These are phyloP conservation scores for Schoenoplectus tabernaemontani DNA, from an alignment of 202 grass and related monocot genomes.

Conservation along the genomic window DNA sequence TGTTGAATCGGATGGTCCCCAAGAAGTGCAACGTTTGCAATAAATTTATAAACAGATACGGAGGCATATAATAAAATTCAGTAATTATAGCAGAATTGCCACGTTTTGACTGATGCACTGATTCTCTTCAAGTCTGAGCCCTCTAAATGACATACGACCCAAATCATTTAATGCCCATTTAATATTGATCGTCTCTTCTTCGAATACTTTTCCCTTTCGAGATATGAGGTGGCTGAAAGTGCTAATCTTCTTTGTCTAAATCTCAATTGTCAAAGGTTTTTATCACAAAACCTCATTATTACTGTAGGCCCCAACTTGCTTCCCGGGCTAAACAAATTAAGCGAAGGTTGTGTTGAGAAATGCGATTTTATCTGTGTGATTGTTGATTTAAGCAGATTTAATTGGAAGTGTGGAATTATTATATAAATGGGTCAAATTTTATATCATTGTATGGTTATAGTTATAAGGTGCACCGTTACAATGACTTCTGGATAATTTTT, in stretches of 20 bases:
- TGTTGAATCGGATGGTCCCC: too few relatives aligned
- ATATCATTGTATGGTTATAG: background rate
- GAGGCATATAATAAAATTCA: background rate
- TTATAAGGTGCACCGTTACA: background rate
- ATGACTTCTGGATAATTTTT: too few relatives aligned
- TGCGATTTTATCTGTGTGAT: background rate
- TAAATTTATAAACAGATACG: too few relatives aligned
- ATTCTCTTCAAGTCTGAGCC: background rate
- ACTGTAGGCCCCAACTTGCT: constrained; percentile 12
- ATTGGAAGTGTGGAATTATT: background rate
- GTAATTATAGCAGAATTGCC: background rate
- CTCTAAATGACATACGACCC: background rate
- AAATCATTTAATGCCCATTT: background rate
- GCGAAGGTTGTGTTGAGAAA: background rate
- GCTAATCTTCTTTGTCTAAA: background rate
- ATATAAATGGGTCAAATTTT: background rate
- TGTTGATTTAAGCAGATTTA: background rate
- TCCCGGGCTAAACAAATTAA: background rate
- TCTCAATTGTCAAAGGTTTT: background rate
- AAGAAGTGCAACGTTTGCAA: too few relatives aligned
- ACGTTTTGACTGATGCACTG: background rate
- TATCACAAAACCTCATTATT: constrained; percentile 5
- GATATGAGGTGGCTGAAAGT: constrained; percentile 1
- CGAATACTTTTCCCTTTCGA: background rate
- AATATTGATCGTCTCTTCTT: background rate